Percentiles rank a stretch among this genome's conserved stretches.
These are phyloP conservation scores for Bonia amplexicaulis DNA, from an alignment of 176 grass and related monocot genomes.

Conservation along the genomic window DNA sequence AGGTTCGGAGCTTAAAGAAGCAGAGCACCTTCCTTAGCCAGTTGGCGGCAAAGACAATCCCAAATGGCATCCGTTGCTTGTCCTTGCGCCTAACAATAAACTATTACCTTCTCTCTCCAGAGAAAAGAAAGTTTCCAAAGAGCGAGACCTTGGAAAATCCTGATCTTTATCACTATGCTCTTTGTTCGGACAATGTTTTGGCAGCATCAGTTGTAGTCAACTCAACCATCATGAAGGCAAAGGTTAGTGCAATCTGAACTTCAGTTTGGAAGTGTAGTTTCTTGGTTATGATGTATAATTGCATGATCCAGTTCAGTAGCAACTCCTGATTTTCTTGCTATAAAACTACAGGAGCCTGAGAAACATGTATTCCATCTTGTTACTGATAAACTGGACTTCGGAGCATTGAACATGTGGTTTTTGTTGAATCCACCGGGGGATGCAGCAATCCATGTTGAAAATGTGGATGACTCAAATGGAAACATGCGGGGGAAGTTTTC, in stretches of 20 bases:
- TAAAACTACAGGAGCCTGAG: slow-evolving; percentile 31
- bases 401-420: slow-evolving; percentile 47
- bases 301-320: not conserved
- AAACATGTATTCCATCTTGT: slow-evolving; percentile 45
- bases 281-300: not conserved
- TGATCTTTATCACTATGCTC: slow-evolving; percentile 41
- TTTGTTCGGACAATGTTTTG: slow-evolving; percentile 42
- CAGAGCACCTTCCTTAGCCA: slow-evolving; percentile 44
- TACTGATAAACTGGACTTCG: slow-evolving; percentile 41
- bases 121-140: slow-evolving; percentile 42
- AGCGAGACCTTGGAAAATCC: slow-evolving; percentile 39
- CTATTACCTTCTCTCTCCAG: slow-evolving; percentile 38
- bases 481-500: slow-evolving; percentile 37
- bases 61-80: slow-evolving; percentile 39
- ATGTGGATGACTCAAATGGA: slow-evolving; percentile 42
- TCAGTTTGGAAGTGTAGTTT: not conserved
- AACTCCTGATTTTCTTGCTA: not conserved
- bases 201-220: slow-evolving; percentile 43
- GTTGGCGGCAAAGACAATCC: slow-evolving; percentile 36
- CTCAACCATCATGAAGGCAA: slow-evolving; percentile 36
- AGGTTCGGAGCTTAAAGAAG: slow-evolving; percentile 41
- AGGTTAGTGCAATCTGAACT: slow-evolving; percentile 8
- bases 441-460: slow-evolving; percentile 42
- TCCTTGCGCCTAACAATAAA: slow-evolving; percentile 35
- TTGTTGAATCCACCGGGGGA: slow-evolving; percentile 38